A percentile compares a stretch with the other conserved stretches of the same genome.
phyloP scores from a whole-genome alignment of 192 early-diverging fungal species.

The Nowakowskiella sp. region DNA sequence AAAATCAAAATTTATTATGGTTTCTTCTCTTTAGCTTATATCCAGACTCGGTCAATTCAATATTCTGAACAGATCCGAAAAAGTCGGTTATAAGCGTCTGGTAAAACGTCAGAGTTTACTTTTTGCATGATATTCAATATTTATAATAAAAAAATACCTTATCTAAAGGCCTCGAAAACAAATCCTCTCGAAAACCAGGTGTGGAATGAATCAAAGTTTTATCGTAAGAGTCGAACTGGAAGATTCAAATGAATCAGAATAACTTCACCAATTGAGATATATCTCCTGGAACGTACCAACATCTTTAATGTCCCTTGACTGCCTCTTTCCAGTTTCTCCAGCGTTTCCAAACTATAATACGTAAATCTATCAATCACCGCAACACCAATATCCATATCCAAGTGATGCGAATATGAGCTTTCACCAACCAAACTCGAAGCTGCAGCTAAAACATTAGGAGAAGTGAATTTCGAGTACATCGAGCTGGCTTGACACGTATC shows the following conservation, averaged over 20 bases:
- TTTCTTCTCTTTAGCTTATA: no score
- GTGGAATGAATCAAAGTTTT: conserved; percentile 63
- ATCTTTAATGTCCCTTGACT: conserved; percentile 66
- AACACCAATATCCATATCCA: conserved; percentile 89
- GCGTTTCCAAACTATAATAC: conserved; percentile 87
- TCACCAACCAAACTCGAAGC: conserved; percentile 79
- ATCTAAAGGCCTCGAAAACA: conserved; percentile 69
- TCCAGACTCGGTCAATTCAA: conserved; percentile 68
- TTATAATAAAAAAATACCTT: conserved; percentile 46
- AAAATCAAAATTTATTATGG: no score
- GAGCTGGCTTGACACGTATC: conserved; percentile 99
- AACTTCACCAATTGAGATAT: background rate
- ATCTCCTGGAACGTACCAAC: conserved; percentile 40
- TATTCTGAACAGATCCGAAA: conserved; percentile 88
- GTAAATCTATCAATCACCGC: conserved; percentile 98
- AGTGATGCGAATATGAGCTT: conserved; percentile 90
- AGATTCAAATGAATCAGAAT: background rate
- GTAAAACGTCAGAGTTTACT: conserved; percentile 1
- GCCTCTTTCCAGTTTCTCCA: conserved; percentile 76
- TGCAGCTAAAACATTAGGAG: conserved; percentile 88
- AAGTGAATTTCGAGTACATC: conserved; percentile 87
- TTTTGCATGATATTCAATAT: background rate
- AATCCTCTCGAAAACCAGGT: conserved; percentile 77
- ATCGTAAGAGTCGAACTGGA: conserved; percentile 76
- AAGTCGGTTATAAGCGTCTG: conserved; percentile 85